Evolutionary conservation across 768 basidiomycete genomes (phyloP).

Genomic region (Antrodiella citrinella): DNA sequence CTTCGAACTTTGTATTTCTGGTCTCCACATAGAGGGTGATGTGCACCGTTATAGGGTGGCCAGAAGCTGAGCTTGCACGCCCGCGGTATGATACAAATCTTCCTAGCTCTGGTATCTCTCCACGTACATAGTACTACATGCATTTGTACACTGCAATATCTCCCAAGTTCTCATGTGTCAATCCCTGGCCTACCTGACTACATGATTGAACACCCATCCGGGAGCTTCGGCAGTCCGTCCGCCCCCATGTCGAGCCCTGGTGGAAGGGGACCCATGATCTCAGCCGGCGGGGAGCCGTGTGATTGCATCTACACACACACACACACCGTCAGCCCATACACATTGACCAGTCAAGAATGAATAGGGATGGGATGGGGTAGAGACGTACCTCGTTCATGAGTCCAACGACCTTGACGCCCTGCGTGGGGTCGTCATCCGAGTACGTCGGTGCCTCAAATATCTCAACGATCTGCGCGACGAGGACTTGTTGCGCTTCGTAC

Average conservation of each 20-base stretch:
- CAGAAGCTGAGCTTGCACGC: no score
- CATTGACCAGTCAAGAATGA: background rate
- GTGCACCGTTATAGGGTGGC: no score
- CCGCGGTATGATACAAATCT: no score
- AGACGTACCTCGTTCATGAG: constrained; percentile 67
- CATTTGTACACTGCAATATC: no score
- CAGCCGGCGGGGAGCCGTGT: constrained; percentile 68
- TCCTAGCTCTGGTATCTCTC: no score
- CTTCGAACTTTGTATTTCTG: no score
- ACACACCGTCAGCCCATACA: no score
- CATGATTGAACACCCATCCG: constrained; percentile 29
- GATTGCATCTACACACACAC: constrained; percentile 57
- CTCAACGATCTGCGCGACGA: constrained; percentile 49
- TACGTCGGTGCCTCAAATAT: constrained; percentile 60
- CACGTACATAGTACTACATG: no score
- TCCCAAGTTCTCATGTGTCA: no score
- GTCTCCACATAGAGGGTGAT: no score
- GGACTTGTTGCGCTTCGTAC: constrained; percentile 51
- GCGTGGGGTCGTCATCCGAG: constrained; percentile 42
- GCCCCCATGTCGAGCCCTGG: constrained; percentile 51
- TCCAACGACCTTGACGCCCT: constrained; percentile 42
- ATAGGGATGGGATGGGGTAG: background rate
- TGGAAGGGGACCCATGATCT: constrained; percentile 80
- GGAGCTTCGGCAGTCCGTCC: constrained; percentile 46
- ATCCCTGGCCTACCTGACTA: constrained; percentile 7